Conservation (phyloP, 495 filamentous ascomycete genomes). For the Usnea hakonensis region DNA sequence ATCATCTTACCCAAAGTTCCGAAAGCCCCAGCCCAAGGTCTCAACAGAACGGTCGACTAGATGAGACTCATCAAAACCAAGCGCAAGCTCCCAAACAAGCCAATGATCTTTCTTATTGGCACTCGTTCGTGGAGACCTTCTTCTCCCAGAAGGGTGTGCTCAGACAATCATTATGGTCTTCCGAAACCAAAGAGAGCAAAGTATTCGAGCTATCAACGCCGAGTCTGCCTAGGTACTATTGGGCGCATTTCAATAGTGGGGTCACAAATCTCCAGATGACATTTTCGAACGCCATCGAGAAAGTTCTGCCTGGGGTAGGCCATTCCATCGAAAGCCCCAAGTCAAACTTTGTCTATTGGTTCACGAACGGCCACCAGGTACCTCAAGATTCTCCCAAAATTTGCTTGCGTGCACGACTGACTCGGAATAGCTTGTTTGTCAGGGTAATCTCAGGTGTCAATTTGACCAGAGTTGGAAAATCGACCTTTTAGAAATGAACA, state of each 20-base stretch:
- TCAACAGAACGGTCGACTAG: constrained; percentile 30
- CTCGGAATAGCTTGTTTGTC: constrained; percentile 50
- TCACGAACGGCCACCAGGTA: constrained; percentile 61
- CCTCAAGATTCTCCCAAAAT: constrained; percentile 25
- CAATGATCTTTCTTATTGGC: constrained; percentile 64
- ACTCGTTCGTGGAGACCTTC: constrained; percentile 63
- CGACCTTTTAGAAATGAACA: constrained; percentile 63
- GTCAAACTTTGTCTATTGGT: constrained; percentile 66
- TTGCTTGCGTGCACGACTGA: constrained; percentile 21
- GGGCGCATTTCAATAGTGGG: constrained; percentile 75
- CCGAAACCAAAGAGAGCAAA: constrained; percentile 48
- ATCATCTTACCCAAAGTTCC: constrained; percentile 58
- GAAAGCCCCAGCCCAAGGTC: constrained; percentile 33
- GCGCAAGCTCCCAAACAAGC: constrained; percentile 48
- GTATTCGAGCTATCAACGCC: constrained; percentile 71
- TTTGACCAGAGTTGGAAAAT: constrained; percentile 65
- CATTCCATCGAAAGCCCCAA: constrained; percentile 56
- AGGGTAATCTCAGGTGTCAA: constrained; percentile 53
- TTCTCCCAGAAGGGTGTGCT: constrained; percentile 66
- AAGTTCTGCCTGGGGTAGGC: constrained; percentile 48
- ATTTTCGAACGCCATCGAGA: constrained; percentile 50
- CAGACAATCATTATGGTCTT: constrained; percentile 51
- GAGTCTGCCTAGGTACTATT: constrained; percentile 70
- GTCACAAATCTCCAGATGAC: constrained; percentile 72
- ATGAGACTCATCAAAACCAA: constrained; percentile 3